Evolutionary conservation across 2,329 filamentous ascomycete genomes (phyloP), one percentile per base, ranked within the genome.

Genomic region (Nectriaceae sp.): DNA sequence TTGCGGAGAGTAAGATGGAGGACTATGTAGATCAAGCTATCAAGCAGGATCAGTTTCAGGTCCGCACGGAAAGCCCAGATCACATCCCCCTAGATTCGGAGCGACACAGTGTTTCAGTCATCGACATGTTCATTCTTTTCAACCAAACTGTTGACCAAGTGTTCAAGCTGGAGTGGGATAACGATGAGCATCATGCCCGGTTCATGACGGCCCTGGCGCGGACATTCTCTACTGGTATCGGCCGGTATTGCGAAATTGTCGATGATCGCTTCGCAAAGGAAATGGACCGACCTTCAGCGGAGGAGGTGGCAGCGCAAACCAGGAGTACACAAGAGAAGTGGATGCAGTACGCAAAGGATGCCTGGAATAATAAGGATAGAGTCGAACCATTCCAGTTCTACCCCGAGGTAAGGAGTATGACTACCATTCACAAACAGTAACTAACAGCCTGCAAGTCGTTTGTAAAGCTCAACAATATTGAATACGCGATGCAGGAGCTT

Each of bases 361-460:
- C 92, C 4, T 96, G 92, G 85, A 89, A 84, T 57, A 88, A 85
- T 56, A 96, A 92, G 67, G 92, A 97, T 53, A 96, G 92, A 69
- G 85, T 94, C 35, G 93, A 97, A 64, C 94, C 94, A 0, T 99
- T 97, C 70, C 92, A 97, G 55, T 99, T 99, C 72, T 94, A 91
- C 60, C 85, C 90, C 3, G 89, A 96, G 82, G 90, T 92, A 74
- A 71, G 78, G 69, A 11, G 29, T n/a, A 20, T 31, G 21, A 36
- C 5, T 3, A 11, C 21, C 4, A n/a, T 21, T 21, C 26, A n/a
- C n/a, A 19, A 16, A 31, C 42, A 49, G 36, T 42, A 53, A 50
- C 69, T 73, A 62, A 73, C 56, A n/a, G 44, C 13, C 38, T 26
- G 10, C 36, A 58, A 96, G 89, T 97, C 92, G 4, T 88, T 99